Base-by-base conservation (phyloP, 176 grass and related monocot species). In the Oryza glumipatula region DNA sequence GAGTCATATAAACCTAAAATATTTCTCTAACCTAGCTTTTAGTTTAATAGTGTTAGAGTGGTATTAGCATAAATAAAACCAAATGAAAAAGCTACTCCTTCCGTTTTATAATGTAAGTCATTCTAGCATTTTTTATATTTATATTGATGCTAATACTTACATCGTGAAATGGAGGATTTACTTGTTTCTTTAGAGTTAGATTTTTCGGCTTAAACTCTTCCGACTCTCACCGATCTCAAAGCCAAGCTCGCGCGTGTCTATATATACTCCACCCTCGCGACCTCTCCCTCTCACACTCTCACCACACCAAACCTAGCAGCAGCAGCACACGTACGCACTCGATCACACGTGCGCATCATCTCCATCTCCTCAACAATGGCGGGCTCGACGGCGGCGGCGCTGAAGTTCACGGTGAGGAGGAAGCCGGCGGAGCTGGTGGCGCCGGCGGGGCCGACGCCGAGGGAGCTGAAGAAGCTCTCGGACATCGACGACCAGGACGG, bases 401-500 rank as follows among this genome's bases (percentile, higher is more conserved):
- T 93, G 61, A 93, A 22, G 68, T 93, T 96, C 81, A 70, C 76
- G 17, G 94, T 93, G 33, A 45, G 88, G 17, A 82, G 91, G 73
- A 48, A 21, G 22, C 51, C 83, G 13, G 72, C 91, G 44, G 84
- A 49, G 86, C 88, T 96, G 87, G 94, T 96, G 61, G 22, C 67
- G 80, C 94, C 94, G 74, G 83, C 91, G 19, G 22, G 76, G 6
- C 45, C 75, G 45, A 96, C 94, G 14, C 94, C 94, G 1, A 22
- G 65, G 0, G 94, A 91, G 81, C 80, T 96, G 84, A 96, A 96
- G 89, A 89, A 86, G 28, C 91, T 96, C 0, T 96, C 94, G 3
- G 91, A 96, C 88, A 93, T 96, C 87, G 94, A 96, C 74, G 94
- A 96, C 88, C 94, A 96, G 82, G 94, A 96, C 74, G 91, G 91